These are phyloP conservation scores for Zymoseptoria brevis DNA, from an alignment of 2,329 filamentous ascomycete genomes.

Conservation along the genomic window DNA sequence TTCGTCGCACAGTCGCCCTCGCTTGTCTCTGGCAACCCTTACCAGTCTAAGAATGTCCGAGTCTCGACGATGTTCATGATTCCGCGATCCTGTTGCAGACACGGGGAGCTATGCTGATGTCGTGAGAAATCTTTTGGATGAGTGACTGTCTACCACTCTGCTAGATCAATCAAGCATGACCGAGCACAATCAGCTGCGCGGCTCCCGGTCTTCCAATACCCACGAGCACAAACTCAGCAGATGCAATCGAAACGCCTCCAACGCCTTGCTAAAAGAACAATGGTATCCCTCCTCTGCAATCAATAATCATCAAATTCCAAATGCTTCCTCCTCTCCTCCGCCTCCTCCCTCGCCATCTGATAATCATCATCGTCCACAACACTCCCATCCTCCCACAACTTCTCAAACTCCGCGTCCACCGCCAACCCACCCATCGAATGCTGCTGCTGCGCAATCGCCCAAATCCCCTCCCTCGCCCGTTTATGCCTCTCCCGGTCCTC, in stretches of 20 bases:
- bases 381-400: constrained; percentile 79
- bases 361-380: constrained; percentile 84
- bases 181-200: not conserved
- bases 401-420: constrained; percentile 63
- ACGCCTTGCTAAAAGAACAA: constrained; percentile 4
- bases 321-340: constrained; percentile 44
- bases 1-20: too few species aligned
- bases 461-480: constrained; percentile 80
- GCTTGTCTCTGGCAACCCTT: too few species aligned
- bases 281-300: not conserved
- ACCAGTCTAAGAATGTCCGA: too few species aligned
- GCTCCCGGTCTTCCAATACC: not conserved
- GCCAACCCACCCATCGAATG: constrained; percentile 40
- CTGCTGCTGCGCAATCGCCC: constrained; percentile 55
- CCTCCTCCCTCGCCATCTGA: constrained; percentile 67
- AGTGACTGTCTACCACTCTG: too few species aligned
- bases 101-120: too few species aligned
- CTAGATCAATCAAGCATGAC: not conserved
- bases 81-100: too few species aligned
- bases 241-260: constrained; percentile 1
- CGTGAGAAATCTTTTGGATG: too few species aligned
- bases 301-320: constrained; percentile 34
- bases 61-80: too few species aligned
- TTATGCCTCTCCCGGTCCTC: constrained; percentile 96
- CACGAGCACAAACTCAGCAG: not conserved